Evolutionary conservation across 345 rosid genomes (phyloP).

Genomic region (Durio zibethinus): DNA sequence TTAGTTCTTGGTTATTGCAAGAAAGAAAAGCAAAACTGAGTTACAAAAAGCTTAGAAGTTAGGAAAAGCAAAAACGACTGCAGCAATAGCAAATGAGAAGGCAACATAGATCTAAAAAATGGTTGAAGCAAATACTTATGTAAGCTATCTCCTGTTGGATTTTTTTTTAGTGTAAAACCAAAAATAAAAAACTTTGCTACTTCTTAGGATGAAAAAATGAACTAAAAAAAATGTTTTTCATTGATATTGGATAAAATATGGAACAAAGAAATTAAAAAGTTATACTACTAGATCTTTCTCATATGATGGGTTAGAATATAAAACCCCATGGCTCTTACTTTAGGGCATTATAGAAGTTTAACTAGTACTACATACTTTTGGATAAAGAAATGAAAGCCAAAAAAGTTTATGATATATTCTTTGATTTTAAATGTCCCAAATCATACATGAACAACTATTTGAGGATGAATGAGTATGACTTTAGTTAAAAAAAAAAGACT

Average conservation of each 20-base stretch:
- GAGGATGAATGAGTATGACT: not conserved
- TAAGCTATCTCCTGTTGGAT: conserved; percentile 32
- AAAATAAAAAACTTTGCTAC: not conserved
- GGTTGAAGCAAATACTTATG: conserved; percentile 89
- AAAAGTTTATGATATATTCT: not conserved
- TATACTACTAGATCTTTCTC: not conserved
- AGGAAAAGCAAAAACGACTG: conserved; percentile 74
- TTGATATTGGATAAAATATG: not conserved
- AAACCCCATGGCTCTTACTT: not conserved
- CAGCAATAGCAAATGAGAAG: conserved; percentile 75
- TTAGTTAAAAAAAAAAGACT: not conserved
- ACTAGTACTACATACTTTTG: not conserved
- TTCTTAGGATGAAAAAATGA: not conserved
- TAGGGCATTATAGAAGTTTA: not conserved
- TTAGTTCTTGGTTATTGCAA: conserved; percentile 38
- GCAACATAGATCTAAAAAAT: conserved; percentile 77
- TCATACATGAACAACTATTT: not conserved
- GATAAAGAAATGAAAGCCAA: not conserved
- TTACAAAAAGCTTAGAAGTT: conserved; percentile 57
- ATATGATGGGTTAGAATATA: not conserved
- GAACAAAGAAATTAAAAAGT: not conserved
- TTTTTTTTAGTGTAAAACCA: not conserved
- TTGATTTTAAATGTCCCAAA: not conserved
- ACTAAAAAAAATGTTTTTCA: not conserved
- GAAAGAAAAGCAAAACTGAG: conserved; percentile 63